Evolutionary conservation across 2,329 filamentous ascomycete species (phyloP), one percentile per base, ranked within the genome.

Genomic region (Blastomyces silverae): DNA sequence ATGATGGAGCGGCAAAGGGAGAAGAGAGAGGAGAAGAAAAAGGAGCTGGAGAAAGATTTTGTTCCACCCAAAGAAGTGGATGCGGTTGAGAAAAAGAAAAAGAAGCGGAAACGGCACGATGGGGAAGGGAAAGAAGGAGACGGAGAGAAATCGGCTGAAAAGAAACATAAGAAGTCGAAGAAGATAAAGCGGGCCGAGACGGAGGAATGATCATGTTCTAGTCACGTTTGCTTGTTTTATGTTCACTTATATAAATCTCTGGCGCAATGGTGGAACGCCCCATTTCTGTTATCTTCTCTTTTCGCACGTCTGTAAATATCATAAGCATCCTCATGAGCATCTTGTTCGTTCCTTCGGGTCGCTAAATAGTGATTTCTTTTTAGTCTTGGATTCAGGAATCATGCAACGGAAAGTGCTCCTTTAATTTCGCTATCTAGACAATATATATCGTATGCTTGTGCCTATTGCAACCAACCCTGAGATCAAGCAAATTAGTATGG

Each of bases 11-110:
- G 89, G 78, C 92, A 96, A 80, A 89, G 87, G 78, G 83, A 87
- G 77, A 93, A 92, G 82, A 93, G 92, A 82, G 89, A 89, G 69
- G 91, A 95, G 77, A 95, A 91, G 84, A 85, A 89, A 79, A 89
- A 88, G 77, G 90, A 94, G 80, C 84, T 92, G 66, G 88, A 91
- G 76, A 87, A 89, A 75, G 91, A 94, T 64, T 97, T 92, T 76
- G 85, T 95, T 65, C 88, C 93, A 8, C 94, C 94, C 5, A 87
- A 90, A 73, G 94, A 97, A 78, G 82, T 84, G 34, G 82, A 79
- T 28, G 83, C 81, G 62, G 76, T 75, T 64, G 86, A 83, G 73
- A 78, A 79, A 67, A 79, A 81, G 71, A 77, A 62, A 70, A 66
- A 68, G 74, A 75, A 55, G 69, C 67, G 68, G 71, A 75, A 64